Percentiles rank a stretch among this genome's conserved stretches.
Evolutionary conservation across 2,329 filamentous ascomycete genomes (phyloP).

Genomic region (Gnomoniopsis sp.): DNA sequence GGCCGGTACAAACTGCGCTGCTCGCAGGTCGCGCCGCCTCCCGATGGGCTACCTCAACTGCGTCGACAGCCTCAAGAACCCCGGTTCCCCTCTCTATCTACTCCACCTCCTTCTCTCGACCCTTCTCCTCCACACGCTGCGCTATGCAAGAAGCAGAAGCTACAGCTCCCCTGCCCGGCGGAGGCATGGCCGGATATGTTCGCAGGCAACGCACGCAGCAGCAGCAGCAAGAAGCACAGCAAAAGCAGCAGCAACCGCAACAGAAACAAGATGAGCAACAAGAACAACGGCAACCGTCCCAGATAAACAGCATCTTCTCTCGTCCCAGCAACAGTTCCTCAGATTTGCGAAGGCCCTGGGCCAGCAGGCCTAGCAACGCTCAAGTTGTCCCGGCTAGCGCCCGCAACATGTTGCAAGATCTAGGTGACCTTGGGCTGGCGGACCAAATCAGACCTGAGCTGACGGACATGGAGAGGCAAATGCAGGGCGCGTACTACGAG

Average conservation of each 20-base stretch:
- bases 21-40: constrained; percentile 15
- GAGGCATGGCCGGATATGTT: constrained; percentile 1
- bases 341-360: too few relatives aligned
- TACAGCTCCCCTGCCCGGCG: not conserved
- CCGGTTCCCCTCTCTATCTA: not conserved
- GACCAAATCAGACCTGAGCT: constrained; percentile 18
- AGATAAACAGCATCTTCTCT: not conserved
- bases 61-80: not conserved
- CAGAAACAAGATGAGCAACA: not conserved
- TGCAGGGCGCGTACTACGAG: constrained; percentile 15
- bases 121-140: constrained; percentile 8
- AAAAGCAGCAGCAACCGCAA: not conserved
- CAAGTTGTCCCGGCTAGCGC: too few relatives aligned
- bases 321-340: too few relatives aligned
- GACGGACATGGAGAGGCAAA: constrained; percentile 24
- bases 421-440: constrained; percentile 17
- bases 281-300: not conserved
- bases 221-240: not conserved
- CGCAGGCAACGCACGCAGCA: not conserved
- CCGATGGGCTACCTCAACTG: not conserved
- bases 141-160: constrained; percentile 10
- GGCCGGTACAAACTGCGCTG: constrained; percentile 9
- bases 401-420: not conserved
- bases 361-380: too few relatives aligned
- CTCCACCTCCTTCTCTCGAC: not conserved